Conservation (phyloP, 202 grass and related monocot species). For the Brachypodium distachyon region DNA sequence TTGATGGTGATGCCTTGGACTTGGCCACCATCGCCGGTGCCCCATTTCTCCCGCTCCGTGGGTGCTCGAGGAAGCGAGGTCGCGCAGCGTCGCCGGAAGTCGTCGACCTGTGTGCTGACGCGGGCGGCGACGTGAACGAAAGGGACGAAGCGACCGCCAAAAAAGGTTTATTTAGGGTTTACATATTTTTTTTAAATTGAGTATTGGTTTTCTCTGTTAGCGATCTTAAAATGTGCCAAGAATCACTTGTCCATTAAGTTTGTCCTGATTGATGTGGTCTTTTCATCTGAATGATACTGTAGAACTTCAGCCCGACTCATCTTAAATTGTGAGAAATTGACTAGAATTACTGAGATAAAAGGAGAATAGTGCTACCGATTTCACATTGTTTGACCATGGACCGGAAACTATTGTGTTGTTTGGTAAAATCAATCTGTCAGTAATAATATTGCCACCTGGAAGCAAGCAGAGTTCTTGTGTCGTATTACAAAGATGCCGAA, state of each 20-base stretch:
- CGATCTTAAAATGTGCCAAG: background rate
- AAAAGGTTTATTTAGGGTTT: slow-evolving; percentile 12
- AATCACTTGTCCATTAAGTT: background rate
- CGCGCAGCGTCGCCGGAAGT: background rate
- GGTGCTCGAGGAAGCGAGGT: background rate
- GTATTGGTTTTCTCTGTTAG: background rate
- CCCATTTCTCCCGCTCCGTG: slow-evolving; percentile 9
- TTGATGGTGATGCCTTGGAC: background rate
- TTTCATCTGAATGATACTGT: background rate
- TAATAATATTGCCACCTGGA: background rate
- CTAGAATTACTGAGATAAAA: background rate
- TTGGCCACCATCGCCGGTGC: background rate
- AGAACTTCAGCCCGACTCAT: background rate
- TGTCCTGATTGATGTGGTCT: background rate
- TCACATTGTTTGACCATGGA: background rate
- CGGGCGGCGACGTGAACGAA: background rate
- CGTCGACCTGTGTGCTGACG: background rate
- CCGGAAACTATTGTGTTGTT: background rate
- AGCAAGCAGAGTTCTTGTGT: too few species aligned
- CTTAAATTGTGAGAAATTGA: background rate
- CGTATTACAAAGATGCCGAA: background rate
- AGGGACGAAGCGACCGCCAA: background rate
- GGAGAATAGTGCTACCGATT: background rate
- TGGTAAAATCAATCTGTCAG: background rate
- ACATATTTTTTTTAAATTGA: background rate